Evolutionary conservation across 228 moss, liverwort and hornwort species (phyloP).

Genomic region (Sphagnum fallax): DNA sequence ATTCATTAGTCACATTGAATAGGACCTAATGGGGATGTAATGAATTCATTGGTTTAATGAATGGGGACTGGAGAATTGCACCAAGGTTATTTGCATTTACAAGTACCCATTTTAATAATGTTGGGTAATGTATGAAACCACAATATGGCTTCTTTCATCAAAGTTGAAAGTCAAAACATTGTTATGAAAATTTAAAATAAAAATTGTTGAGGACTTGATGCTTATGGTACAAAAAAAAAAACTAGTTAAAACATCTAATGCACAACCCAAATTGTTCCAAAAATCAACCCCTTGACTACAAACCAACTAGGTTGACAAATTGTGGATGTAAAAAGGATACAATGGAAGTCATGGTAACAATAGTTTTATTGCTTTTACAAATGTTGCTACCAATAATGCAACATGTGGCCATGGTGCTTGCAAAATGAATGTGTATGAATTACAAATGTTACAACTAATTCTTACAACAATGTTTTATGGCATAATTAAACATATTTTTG

Average conservation of each 20-base stretch:
- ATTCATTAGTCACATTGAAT: too few relatives aligned
- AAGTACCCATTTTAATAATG: conserved; percentile 50
- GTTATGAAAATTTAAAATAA: too few relatives aligned
- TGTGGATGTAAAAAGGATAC: conserved; percentile 52
- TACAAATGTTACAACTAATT: background rate
- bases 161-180: too few relatives aligned
- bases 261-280: background rate
- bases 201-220: too few relatives aligned
- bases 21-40: too few relatives aligned
- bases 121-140: conserved; percentile 45
- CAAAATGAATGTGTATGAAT: conserved; percentile 14
- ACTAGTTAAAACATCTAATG: too few relatives aligned
- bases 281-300: conserved; percentile 5
- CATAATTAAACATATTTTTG: background rate
- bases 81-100: conserved; percentile 64
- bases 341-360: conserved; percentile 75
- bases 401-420: conserved; percentile 96
- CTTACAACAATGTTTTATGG: too few relatives aligned
- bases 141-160: background rate
- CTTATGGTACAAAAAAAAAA: too few relatives aligned
- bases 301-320: conserved; percentile 58
- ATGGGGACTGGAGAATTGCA: too few relatives aligned
- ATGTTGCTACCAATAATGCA: conserved; percentile 64
- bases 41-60: too few relatives aligned
- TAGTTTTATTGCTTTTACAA: conserved; percentile 63